Base-by-base conservation (phyloP, 129 eudicot species). In the Cynara cardunculus region DNA sequence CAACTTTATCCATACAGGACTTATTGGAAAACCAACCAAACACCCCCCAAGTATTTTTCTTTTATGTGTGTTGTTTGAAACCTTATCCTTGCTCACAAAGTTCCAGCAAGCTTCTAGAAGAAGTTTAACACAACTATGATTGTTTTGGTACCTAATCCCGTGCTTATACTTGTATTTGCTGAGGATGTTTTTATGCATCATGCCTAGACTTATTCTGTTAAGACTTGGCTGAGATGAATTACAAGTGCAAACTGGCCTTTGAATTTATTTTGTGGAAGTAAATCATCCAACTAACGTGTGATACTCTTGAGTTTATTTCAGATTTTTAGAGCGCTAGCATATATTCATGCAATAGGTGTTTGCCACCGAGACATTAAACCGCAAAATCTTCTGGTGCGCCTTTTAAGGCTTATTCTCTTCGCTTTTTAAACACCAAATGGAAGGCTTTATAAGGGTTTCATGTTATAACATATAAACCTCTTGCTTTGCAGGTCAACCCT, bases 341-440 rank as follows among this genome's bases (percentile, higher is more conserved):
- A 90, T 83, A 90, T 90, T 34, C 95, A 90, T 86, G 92, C 90
- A 41, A 88, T 90, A 27, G 95, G 95, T 26, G 88, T 90, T 77
- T 90, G 95, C 84, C 95, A 90, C 89, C 82, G 95, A 75, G 95
- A 90, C 87, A 86, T 90, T 80, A 90, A 90, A 69, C 92, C 92
- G 26, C 95, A 88, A 75, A 90, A 90, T 85, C 88, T 90, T 72
- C 83, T 90, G 89, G 95, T 90, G 56, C 59, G 89, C 69, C n/a
- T 82, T 82, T 35, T 74, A 25, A 71, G 66, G 62, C 49, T 65
- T 28, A 35, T 44, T 77, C 62, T 27, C 14, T 69, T 46, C 69
- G 2, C 28, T 24, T n/a, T 22, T 24, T 25, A 13, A 62, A 19
- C 28, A 62, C 77, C 66, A 32, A 41, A 14, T 35, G 31, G 32